A percentile compares a stretch with the other conserved stretches of the same genome.
These are phyloP conservation scores for Trypanosoma mega DNA, from an alignment of 208 protist genomes.

Conservation along the genomic window DNA sequence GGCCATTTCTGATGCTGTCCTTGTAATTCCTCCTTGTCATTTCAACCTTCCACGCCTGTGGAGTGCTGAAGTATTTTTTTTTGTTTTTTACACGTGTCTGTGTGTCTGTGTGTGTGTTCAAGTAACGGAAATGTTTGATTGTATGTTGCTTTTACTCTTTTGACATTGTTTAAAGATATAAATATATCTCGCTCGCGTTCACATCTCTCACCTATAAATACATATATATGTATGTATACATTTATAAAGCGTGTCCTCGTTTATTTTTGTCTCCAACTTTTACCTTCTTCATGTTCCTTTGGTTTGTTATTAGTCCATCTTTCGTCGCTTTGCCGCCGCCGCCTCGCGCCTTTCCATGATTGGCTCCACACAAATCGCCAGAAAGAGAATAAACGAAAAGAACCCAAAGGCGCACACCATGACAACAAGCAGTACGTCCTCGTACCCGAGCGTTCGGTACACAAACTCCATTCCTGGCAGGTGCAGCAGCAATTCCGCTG, in stretches of 20 bases:
- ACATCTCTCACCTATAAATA: slow-evolving; percentile 4
- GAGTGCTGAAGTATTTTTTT: no score
- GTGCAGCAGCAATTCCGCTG: slow-evolving; percentile 59
- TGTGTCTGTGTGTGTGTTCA: no score
- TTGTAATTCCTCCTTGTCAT: no score
- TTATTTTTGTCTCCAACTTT: slow-evolving; percentile 7
- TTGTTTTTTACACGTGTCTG: no score
- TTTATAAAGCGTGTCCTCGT: no score
- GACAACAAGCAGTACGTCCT: slow-evolving; percentile 68
- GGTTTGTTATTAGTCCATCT: slow-evolving; percentile 27
- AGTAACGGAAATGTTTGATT: no score
- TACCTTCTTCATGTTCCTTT: background rate
- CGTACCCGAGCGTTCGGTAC: slow-evolving; percentile 59
- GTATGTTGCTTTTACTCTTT: no score
- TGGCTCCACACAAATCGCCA: slow-evolving; percentile 64
- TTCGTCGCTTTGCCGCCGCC: slow-evolving; percentile 2
- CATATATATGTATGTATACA: slow-evolving; percentile 14
- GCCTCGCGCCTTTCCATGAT: slow-evolving; percentile 34
- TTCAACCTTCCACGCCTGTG: no score
- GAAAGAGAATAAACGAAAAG: slow-evolving; percentile 41
- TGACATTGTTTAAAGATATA: no score
- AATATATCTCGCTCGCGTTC: background rate
- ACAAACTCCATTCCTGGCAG: slow-evolving; percentile 50
- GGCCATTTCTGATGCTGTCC: no score
- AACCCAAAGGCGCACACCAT: slow-evolving; percentile 55